These are phyloP conservation scores for Daldinia loculata DNA, from an alignment of 495 filamentous ascomycete genomes.

Conservation along the genomic window DNA sequence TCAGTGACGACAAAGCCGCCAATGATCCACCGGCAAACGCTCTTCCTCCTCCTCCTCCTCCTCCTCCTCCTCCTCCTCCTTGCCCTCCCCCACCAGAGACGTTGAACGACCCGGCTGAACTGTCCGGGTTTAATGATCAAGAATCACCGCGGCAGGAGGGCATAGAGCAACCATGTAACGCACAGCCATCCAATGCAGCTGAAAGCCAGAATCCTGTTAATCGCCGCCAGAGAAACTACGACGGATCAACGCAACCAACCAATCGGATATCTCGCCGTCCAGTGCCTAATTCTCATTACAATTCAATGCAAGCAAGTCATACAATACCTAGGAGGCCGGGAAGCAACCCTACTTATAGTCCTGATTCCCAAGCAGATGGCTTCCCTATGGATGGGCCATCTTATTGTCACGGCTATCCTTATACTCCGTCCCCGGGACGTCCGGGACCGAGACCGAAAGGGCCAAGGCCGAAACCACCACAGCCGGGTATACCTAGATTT, in stretches of 20 bases:
- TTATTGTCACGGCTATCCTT: background rate
- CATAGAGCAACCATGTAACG: background rate
- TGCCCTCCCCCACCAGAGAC: background rate
- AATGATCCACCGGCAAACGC: background rate
- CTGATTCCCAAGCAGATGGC: background rate
- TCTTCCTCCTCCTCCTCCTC: background rate
- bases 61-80: background rate
- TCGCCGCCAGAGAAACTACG: background rate
- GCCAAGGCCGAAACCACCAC: background rate
- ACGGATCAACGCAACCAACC: background rate
- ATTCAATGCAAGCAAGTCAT: background rate
- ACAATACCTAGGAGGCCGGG: background rate
- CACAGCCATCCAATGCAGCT: background rate
- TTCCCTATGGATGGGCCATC: background rate
- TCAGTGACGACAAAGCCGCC: background rate
- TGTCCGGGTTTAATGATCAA: background rate
- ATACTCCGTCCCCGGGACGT: background rate
- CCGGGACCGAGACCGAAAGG: background rate
- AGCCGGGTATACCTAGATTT: background rate
- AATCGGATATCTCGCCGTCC: background rate
- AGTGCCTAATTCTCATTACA: background rate
- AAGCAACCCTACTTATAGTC: background rate
- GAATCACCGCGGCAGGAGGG: background rate
- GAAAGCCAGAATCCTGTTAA: background rate
- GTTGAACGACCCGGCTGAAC: conserved; percentile 1